Percentiles rank a stretch among this genome's conserved stretches.
Evolutionary conservation across 2,329 filamentous ascomycete genomes (phyloP).

Genomic region (Diaporthe eres): DNA sequence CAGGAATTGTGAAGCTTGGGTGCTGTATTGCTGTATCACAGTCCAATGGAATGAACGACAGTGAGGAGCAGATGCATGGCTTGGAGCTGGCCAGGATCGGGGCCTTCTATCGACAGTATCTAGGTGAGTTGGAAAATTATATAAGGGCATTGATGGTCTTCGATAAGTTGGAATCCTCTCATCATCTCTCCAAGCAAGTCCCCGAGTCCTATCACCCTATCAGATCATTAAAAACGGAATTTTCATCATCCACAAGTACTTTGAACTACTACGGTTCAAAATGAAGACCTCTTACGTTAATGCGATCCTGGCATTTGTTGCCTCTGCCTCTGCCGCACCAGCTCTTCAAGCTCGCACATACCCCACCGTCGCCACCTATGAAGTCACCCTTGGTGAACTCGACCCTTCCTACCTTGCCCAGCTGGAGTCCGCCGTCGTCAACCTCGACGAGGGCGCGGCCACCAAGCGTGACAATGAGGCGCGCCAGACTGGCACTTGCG

Average conservation of each 20-base stretch:
- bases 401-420: constrained; percentile 1
- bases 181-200: not conserved
- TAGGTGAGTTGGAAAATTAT: not conserved
- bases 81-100: accelerated
- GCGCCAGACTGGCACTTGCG: constrained; percentile 26
- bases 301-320: not conserved
- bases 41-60: not conserved
- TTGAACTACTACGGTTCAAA: not conserved
- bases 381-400: constrained; percentile 1
- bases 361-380: constrained; percentile 32
- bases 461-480: constrained; percentile 15
- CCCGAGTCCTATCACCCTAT: too few relatives aligned
- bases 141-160: not conserved
- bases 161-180: too few relatives aligned
- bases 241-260: not conserved
- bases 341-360: constrained; percentile 25
- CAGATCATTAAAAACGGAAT: too few relatives aligned
- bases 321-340: constrained; percentile 16
- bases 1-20: not conserved
- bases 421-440: constrained; percentile 13
- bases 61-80: not conserved
- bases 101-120: not conserved
- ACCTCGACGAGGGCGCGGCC: not conserved
- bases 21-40: not conserved
- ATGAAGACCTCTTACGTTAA: not conserved